Evolutionary conservation across 139 green algal species (phyloP).

Genomic region (Yamagishiella unicocca): DNA sequence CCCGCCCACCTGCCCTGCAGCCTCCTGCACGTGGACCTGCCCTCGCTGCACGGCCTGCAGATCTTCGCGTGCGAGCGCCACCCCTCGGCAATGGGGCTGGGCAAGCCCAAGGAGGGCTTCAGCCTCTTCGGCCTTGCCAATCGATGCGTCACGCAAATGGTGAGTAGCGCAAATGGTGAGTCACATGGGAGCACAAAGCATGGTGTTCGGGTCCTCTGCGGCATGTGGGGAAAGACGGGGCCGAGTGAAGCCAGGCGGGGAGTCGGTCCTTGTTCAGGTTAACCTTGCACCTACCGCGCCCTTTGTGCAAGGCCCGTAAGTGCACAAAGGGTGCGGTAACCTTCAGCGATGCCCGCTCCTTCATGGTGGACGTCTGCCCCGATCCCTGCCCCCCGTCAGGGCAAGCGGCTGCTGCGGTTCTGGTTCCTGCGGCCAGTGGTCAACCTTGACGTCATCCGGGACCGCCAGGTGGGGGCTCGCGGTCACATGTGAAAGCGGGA

Average conservation of each 20-base stretch:
- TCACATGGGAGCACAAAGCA: no score
- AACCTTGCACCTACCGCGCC: no score
- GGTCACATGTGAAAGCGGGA: no score
- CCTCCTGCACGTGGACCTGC: conserved; percentile 71
- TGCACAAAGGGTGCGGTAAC: no score
- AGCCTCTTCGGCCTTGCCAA: conserved; percentile 85
- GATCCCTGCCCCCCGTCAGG: background rate
- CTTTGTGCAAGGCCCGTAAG: no score
- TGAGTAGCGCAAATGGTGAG: background rate
- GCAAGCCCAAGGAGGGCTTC: conserved; percentile 92
- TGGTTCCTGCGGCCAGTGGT: conserved; percentile 90
- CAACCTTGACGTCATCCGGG: conserved; percentile 75
- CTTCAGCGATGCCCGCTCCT: no score
- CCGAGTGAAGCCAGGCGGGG: no score
- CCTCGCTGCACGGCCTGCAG: conserved; percentile 71
- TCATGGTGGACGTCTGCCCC: no score
- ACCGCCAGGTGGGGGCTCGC: conserved; percentile 68
- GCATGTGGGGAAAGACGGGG: no score
- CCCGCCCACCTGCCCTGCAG: conserved; percentile 35
- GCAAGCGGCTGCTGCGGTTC: conserved; percentile 64
- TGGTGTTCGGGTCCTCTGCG: no score
- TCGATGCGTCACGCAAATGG: conserved; percentile 72
- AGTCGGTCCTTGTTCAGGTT: no score
- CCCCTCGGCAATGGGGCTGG: conserved; percentile 91
- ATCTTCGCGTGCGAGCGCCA: conserved; percentile 87